These are phyloP conservation scores for Otatea glauca DNA, from an alignment of 176 grass and related monocot genomes.

Conservation along the genomic window DNA sequence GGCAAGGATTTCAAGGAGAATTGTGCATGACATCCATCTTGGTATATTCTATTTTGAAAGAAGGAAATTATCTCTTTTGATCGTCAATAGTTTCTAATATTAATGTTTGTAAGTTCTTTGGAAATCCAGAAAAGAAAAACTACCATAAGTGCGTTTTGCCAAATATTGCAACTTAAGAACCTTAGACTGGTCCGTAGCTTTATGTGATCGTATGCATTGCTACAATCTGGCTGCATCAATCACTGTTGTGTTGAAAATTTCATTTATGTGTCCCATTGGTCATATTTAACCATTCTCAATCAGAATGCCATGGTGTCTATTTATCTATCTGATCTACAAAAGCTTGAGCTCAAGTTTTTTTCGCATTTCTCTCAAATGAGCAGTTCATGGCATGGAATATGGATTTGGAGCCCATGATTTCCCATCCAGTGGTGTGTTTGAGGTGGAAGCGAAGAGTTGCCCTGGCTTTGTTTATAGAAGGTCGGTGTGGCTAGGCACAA, in stretches of 20 bases:
- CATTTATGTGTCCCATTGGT: not conserved
- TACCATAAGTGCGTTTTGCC: not conserved
- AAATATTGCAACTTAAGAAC: constrained; percentile 14
- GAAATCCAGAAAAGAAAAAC: not conserved
- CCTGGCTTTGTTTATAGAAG: constrained; percentile 92
- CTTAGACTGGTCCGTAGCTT: not conserved
- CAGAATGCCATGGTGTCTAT: not conserved
- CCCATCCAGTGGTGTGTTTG: constrained; percentile 88
- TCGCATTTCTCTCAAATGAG: constrained; percentile 8
- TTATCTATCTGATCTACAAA: not conserved
- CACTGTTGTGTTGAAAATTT: not conserved
- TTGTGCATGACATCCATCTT: not conserved
- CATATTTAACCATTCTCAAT: constrained; percentile 1
- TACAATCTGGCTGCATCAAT: not conserved
- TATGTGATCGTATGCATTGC: constrained; percentile 19
- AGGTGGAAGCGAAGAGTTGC: constrained; percentile 86
- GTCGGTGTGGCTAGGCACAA: constrained; percentile 82
- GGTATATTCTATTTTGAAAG: not conserved
- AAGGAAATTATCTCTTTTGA: not conserved
- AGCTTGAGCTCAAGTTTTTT: constrained; percentile 16
- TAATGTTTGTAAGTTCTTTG: not conserved
- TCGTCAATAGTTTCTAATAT: not conserved
- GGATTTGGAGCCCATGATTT: constrained; percentile 94
- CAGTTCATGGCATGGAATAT: constrained; percentile 96
- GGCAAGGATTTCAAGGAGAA: constrained; percentile 24